Evolutionary conservation across 2,329 filamentous ascomycete genomes (phyloP).

Genomic region (Aureobasidium subglaciale): DNA sequence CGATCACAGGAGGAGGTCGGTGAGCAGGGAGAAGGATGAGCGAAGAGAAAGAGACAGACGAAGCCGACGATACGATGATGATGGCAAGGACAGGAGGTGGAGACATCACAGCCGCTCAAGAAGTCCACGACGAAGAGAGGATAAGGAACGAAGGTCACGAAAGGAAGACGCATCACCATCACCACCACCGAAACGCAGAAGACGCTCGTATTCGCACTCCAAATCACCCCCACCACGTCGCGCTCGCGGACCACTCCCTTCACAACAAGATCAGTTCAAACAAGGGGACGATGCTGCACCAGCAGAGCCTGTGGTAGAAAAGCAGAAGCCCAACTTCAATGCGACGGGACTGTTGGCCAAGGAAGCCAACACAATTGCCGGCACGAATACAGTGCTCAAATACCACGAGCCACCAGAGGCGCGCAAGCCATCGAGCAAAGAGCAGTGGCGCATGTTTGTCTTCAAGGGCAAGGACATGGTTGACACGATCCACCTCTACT

Average conservation of each 20-base stretch:
- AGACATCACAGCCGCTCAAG: slow-evolving; percentile 8
- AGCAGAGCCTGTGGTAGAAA: slow-evolving; percentile 42
- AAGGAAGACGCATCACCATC: background rate
- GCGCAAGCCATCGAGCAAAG: slow-evolving; percentile 71
- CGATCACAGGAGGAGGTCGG: slow-evolving; percentile 2
- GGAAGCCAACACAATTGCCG: slow-evolving; percentile 75
- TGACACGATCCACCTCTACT: slow-evolving; percentile 70
- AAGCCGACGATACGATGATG: background rate
- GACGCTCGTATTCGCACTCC: slow-evolving; percentile 21
- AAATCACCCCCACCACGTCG: slow-evolving; percentile 38
- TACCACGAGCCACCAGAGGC: slow-evolving; percentile 94
- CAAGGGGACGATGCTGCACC: slow-evolving; percentile 21
- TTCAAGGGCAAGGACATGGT: slow-evolving; percentile 80
- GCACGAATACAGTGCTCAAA: slow-evolving; percentile 74
- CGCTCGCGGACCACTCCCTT: slow-evolving; percentile 38
- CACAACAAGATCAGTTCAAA: slow-evolving; percentile 40
- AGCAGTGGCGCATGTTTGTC: slow-evolving; percentile 83
- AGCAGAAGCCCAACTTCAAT: slow-evolving; percentile 83
- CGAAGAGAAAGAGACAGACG: slow-evolving; percentile 9
- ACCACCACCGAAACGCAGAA: slow-evolving; percentile 6
- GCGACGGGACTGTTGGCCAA: slow-evolving; percentile 77
- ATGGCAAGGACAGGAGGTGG: slow-evolving; percentile 4
- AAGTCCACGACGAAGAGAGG: slow-evolving; percentile 4
- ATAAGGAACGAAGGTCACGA: slow-evolving; percentile 9
- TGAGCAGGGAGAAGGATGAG: slow-evolving; percentile 4